Evolutionary conservation across 129 eudicot genomes (phyloP), one percentile per base, ranked within the genome.

Genomic region (Solidago caesia): DNA sequence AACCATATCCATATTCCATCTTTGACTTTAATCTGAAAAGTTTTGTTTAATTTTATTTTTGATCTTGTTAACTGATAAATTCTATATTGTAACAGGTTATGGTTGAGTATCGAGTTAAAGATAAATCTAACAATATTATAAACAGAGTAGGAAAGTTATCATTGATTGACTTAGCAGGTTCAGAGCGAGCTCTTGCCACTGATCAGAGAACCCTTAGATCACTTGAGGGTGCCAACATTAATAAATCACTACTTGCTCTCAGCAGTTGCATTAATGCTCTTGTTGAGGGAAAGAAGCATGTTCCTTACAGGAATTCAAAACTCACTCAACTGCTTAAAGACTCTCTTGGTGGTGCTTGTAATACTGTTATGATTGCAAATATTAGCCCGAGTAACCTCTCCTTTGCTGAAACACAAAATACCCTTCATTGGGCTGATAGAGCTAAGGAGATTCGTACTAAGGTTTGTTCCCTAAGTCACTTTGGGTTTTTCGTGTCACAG

Each of bases 391-490:
- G 92, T 70, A 88, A 83, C 69, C 88, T 88, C n/a, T 72, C 97
- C 6, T 91, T 91, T 71, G 85, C 90, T 8, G 96, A 91, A 77
- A 91, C 96, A 0, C 97, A 91, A 85, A 91, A 91, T 72, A 91
- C 97, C 39, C 92, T 91, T 49, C 96, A 91, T 57, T 91, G 97
- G 97, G 97, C 97, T 15, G 97, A 91, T 73, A 79, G 97, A 82
- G 97, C 96, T 12, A 91, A 91, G 80, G 92, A 88, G 79, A 91
- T 91, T 66, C 89, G 95, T 26, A 88, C 90, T 44, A 91, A 91
- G 96, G 96, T 91, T 73, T 49, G 68, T 58, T 44, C 58, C 66
- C 72, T 26, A n/a, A 53, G 10, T 8, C 42, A 10, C 62, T 44
- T 61, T 27, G 2, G 42, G 42, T 56, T 72, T 5, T 6, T 45